These are phyloP conservation scores for Medicago arabica DNA, from an alignment of 306 rosid genomes.

Conservation along the genomic window DNA sequence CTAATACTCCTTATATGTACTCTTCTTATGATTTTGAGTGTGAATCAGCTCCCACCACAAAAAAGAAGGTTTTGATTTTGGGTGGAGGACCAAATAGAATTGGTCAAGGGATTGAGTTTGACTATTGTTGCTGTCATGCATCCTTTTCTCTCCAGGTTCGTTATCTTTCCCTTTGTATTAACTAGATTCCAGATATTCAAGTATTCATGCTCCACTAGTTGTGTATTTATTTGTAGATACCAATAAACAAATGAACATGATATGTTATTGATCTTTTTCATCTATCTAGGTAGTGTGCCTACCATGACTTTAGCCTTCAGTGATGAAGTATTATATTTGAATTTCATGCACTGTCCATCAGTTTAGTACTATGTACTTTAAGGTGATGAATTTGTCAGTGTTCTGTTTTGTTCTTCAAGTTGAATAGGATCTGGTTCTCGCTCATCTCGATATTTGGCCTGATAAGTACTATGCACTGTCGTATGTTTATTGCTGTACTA, in stretches of 20 bases:
- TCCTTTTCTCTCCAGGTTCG: slow-evolving; percentile 92
- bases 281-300: no score
- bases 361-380: slow-evolving; percentile 12
- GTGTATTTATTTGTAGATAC: slow-evolving; percentile 8
- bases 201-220: slow-evolving; percentile 25
- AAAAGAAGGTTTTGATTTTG: slow-evolving; percentile 86
- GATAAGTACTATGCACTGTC: no score
- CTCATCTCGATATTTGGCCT: slow-evolving; percentile 13
- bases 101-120: slow-evolving; percentile 99
- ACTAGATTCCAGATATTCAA: slow-evolving; percentile 28
- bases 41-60: slow-evolving; percentile 87
- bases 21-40: slow-evolving; percentile 98
- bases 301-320: slow-evolving; percentile 17
- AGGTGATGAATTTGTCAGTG: not conserved
- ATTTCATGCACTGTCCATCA: slow-evolving; percentile 21
- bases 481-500: not conserved
- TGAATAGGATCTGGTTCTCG: slow-evolving; percentile 21
- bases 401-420: slow-evolving; percentile 22
- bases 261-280: no score
- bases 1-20: slow-evolving; percentile 97
- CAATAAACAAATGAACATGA: not conserved
- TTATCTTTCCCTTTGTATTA: slow-evolving; percentile 24
- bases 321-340: slow-evolving; percentile 13
- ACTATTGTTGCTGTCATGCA: slow-evolving; percentile 95
- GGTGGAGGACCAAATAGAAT: slow-evolving; percentile 99